phyloP scores from a whole-genome alignment of 1,284 basidiomycete genomes.

The Wolfiporia cocos region DNA sequence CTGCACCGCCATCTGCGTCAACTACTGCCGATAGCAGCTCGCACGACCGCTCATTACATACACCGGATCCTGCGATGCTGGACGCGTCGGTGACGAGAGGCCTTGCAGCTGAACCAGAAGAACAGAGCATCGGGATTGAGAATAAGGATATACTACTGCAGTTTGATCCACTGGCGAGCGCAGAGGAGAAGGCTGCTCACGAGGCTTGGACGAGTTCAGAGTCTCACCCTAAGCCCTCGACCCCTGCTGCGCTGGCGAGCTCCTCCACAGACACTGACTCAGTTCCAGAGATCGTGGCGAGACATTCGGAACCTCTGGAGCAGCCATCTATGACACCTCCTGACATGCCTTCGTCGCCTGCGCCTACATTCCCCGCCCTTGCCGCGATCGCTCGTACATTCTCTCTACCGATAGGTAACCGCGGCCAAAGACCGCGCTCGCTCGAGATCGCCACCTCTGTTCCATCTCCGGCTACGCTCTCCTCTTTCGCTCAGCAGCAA shows the following conservation, averaged over 20 bases:
- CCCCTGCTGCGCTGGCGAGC: slow-evolving; percentile 10
- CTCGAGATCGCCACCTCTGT: slow-evolving; percentile 44
- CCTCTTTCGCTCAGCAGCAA: slow-evolving; percentile 50
- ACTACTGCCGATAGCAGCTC: no score
- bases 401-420: slow-evolving; percentile 40
- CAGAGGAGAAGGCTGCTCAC: slow-evolving; percentile 49
- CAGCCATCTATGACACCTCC: slow-evolving; percentile 14
- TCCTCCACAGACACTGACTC: slow-evolving; percentile 15
- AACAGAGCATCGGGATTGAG: slow-evolving; percentile 8
- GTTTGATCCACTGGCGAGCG: slow-evolving; percentile 59
- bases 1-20: no score
- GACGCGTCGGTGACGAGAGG: slow-evolving; percentile 33
- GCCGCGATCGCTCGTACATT: slow-evolving; percentile 60
- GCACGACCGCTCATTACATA: slow-evolving; percentile 14
- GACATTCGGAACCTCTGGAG: slow-evolving; percentile 19
- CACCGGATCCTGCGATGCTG: slow-evolving; percentile 33
- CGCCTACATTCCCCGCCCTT: slow-evolving; percentile 50
- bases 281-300: slow-evolving; percentile 16
- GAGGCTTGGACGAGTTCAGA: slow-evolving; percentile 57
- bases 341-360: slow-evolving; percentile 24
- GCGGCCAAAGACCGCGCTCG: slow-evolving; percentile 45
- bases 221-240: slow-evolving; percentile 46
- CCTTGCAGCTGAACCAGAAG: slow-evolving; percentile 19
- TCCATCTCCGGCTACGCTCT: slow-evolving; percentile 48
- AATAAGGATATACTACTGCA: slow-evolving; percentile 43